Percentiles rank a stretch among this genome's conserved stretches.
Evolutionary conservation across 257 asterid species (phyloP).

Genomic region (Przewalskia tangutica): DNA sequence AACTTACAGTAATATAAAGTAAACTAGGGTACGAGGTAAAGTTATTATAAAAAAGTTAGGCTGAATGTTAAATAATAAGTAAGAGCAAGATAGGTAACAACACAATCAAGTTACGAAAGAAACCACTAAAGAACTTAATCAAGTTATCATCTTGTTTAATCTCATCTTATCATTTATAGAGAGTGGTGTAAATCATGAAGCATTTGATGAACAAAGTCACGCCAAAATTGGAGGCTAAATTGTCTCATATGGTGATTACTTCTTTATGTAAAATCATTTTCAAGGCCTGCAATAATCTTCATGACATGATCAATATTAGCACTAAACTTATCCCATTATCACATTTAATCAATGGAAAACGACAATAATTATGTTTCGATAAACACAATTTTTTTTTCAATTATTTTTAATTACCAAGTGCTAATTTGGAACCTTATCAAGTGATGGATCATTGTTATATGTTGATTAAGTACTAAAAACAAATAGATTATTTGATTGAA

Average conservation of each 20-base stretch:
- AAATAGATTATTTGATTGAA: background rate
- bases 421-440: conserved; percentile 11
- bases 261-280: background rate
- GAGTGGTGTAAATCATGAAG: background rate
- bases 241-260: background rate
- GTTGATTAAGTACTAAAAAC: background rate
- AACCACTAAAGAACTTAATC: background rate
- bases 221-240: conserved; percentile 1
- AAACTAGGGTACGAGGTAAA: too few species aligned
- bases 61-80: background rate
- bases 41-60: background rate
- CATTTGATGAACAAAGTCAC: background rate
- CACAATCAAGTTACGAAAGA: too few species aligned
- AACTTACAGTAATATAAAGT: background rate
- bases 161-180: background rate
- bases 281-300: background rate
- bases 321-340: conserved; percentile 9
- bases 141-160: background rate
- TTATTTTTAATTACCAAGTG: conserved; percentile 2
- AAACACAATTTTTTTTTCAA: conserved; percentile 11
- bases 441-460: background rate
- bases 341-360: conserved; percentile 3
- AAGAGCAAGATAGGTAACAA: too few species aligned
- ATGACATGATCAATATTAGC: background rate
- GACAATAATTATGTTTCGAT: conserved; percentile 21